Base-by-base conservation (phyloP, 2,329 filamentous ascomycete genomes). In the Neophaeococcomyces mojaviensis region DNA sequence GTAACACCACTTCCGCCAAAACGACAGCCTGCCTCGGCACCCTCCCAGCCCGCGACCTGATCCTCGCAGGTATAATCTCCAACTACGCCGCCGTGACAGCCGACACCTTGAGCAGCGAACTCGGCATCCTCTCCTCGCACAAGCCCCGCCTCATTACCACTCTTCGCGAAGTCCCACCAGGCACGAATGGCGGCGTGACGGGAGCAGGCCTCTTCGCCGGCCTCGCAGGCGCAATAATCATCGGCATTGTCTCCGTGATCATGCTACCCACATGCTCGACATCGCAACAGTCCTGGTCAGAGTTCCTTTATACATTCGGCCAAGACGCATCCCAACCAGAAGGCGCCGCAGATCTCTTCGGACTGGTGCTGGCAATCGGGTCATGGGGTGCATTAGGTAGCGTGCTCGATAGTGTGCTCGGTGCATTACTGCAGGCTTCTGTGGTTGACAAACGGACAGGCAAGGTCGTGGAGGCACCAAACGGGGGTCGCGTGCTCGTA, bases 181-280 rank as follows among this genome's bases (percentile, higher is more conserved):
- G 92, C 40, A 97, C 92, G 34, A 98, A 98, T 61, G 92, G 92
- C 26, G 92, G 90, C 13, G 86, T 98, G 7, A 94, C 88, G 0
- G 56, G 80, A 0, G 70, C 78, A 37, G 92, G 92, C 0, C 69
- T 95, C 0, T 67, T 72, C 0, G 86, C 88, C 2, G 89, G 88
- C 1, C 63, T 86, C 16, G 62, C 86, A 1, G 89, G 89, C 2
- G 82, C 86, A 8, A 76, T 84, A 32, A 66, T 76, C 47, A 73
- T 90, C 38, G 80, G 89, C 4, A 71, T 84, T 0, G 77, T 87
- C 2, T 72, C 82, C 37, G 52, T 84, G 7, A 74, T 89, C 39
- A 61, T 89, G 18, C 86, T 87, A 0, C 76, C 86, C 53, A 92
- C 86, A 60, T 28, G 43, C 31, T n/a, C 18, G 8, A 22, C 24